These are phyloP conservation scores for Pulveroboletus sp. DNA, from an alignment of 768 basidiomycete species.

Conservation along the genomic window DNA sequence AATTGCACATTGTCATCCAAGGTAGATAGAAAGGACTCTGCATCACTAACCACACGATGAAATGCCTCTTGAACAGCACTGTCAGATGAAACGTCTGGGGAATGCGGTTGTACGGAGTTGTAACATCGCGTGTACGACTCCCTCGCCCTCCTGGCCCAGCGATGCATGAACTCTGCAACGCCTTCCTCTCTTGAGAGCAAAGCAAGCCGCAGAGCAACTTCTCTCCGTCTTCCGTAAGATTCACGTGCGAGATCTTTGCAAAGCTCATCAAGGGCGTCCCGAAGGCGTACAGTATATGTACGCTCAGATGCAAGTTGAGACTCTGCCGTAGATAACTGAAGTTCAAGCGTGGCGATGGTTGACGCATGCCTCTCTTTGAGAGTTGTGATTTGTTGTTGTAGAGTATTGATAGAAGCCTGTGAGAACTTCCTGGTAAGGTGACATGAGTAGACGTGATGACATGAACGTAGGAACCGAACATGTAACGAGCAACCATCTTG, in stretches of 20 bases:
- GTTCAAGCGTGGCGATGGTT: slow-evolving; percentile 51
- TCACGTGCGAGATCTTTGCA: slow-evolving; percentile 69
- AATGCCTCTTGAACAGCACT: slow-evolving; percentile 25
- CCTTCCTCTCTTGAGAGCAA: slow-evolving; percentile 63
- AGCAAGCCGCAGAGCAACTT: slow-evolving; percentile 59
- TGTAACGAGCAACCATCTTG: slow-evolving; percentile 81
- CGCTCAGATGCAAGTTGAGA: slow-evolving; percentile 42
- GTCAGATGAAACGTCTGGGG: slow-evolving; percentile 2
- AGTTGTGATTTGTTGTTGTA: slow-evolving; percentile 56
- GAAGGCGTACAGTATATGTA: slow-evolving; percentile 44
- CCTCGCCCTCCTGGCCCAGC: slow-evolving; percentile 51
- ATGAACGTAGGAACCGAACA: slow-evolving; percentile 46
- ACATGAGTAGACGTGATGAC: neutral
- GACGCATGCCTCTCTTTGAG: slow-evolving; percentile 60
- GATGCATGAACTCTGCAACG: slow-evolving; percentile 47
- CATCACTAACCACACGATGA: slow-evolving; percentile 31
- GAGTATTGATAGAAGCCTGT: slow-evolving; percentile 61
- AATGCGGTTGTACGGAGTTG: neutral
- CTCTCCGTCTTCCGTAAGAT: slow-evolving; percentile 65
- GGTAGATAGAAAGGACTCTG: slow-evolving; percentile 30
- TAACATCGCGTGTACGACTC: slow-evolving; percentile 36
- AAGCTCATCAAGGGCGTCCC: slow-evolving; percentile 60
- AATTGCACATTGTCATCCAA: slow-evolving; percentile 32
- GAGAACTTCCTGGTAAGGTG: slow-evolving; percentile 66
- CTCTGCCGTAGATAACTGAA: slow-evolving; percentile 44